phyloP scores from a whole-genome alignment of 116 monocot species.

The Cymodocea nodosa region DNA sequence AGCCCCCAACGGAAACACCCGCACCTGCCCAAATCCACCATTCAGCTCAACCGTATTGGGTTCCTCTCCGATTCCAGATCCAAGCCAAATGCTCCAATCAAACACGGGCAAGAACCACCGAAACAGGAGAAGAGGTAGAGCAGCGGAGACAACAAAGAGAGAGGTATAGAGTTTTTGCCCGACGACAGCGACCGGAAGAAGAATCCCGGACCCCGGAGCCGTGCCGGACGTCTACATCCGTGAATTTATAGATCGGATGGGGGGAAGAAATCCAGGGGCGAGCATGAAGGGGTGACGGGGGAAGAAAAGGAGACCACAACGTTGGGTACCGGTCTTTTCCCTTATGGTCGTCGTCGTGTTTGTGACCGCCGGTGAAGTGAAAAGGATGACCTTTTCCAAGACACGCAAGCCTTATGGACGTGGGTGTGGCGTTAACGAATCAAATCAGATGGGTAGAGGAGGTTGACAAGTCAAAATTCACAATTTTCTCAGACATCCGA shows the following conservation, averaged over 20 bases:
- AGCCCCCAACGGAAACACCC: not conserved
- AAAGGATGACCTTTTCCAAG: too few species aligned
- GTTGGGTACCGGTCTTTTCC: not conserved
- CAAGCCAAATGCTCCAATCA: not conserved
- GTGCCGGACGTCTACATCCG: not conserved
- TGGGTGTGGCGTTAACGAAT: too few species aligned
- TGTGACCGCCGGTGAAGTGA: too few species aligned
- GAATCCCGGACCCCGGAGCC: not conserved
- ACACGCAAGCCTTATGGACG: too few species aligned
- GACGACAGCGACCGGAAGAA: not conserved
- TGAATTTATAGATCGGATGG: slow-evolving; percentile 2
- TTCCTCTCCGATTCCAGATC: slow-evolving; percentile 3
- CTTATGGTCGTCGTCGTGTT: too few species aligned
- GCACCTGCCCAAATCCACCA: not conserved
- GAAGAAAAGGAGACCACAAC: too few species aligned
- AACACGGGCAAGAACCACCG: not conserved
- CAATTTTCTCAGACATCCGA: too few species aligned
- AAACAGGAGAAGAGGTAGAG: not conserved
- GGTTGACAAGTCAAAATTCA: too few species aligned
- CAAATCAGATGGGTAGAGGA: too few species aligned
- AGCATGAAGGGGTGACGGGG: not conserved
- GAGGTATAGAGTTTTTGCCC: not conserved
- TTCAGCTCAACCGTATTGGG: not conserved
- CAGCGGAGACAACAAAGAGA: not conserved
- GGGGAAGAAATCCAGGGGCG: not conserved